Base-by-base conservation (phyloP, 768 basidiomycete species). In the Boletus speciosus region DNA sequence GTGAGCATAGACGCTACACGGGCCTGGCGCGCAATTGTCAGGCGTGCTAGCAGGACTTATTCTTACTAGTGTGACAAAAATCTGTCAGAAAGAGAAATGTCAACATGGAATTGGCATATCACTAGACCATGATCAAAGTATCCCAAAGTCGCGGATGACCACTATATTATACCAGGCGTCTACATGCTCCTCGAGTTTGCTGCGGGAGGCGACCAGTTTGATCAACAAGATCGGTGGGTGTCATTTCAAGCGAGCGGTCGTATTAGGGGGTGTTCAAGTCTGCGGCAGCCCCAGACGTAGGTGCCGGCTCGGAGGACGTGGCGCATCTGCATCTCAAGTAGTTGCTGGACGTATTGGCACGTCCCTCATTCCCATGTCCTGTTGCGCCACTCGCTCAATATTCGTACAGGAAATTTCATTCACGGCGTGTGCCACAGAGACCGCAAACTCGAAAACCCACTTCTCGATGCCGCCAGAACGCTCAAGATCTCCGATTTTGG, bases 401-500 rank as follows among this genome's bases (percentile, higher is more conserved):
- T 39, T 39, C 14, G 15, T 27, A 4, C 50, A 96, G 93, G 75
- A 78, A 31, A 19, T 19, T 96, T 90, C 70, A 87, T 98, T 31
- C 95, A 97, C 64, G 97, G 97, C 3, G 88, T 98, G 19, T 95
- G 92, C 62, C 97, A 99, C 67, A 84, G 97, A 35, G 97, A 99
- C 63, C 79, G 98, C 51, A 99, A 98, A 66, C 97, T 19, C 19
- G 19, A 19, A 19, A 99, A 99, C 61, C 68, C 97, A 16, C 81
- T 99, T 3, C 80, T 99, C 0, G 88, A 93, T 55, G 82, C 81
- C 0, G 82, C 85, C 2, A 94, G 95, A 47, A 76, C 83, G 7
- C 83, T 99, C 59, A 98, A 98, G 68, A 86, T 99, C 48, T 88
- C 90, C 0, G 97, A 98, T 68, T 99, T 98, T 68, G 97, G 97